Percentiles rank a stretch among this genome's conserved stretches.
Conservation (phyloP, 1,139 yeast genomes). For the Yamadazyma diddensiae region DNA sequence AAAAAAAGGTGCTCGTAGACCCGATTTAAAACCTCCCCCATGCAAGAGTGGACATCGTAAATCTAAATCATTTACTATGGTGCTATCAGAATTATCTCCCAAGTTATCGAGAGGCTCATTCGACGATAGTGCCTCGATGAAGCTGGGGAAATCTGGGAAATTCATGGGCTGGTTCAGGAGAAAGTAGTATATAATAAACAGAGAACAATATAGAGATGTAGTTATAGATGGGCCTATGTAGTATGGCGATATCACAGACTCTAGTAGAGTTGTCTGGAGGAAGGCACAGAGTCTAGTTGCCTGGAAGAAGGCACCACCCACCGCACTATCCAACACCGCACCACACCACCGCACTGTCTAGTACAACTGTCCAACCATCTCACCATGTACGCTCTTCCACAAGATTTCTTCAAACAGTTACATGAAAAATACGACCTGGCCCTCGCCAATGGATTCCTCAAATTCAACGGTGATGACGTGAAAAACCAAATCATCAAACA, state of each 20-base stretch:
- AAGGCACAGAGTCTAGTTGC: too few relatives aligned
- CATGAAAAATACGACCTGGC: constrained; percentile 29
- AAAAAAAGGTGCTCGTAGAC: not conserved
- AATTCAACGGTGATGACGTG: constrained; percentile 32
- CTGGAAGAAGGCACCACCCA: too few relatives aligned
- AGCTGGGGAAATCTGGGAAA: constrained; percentile 10
- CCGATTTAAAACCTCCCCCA: constrained; percentile 1
- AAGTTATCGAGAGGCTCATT: constrained; percentile 8
- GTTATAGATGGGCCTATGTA: too few relatives aligned
- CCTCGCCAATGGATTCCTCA: constrained; percentile 19
- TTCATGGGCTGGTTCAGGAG: constrained; percentile 17
- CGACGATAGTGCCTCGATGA: constrained; percentile 9
- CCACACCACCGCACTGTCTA: too few relatives aligned
- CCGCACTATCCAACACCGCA: too few relatives aligned
- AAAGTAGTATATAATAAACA: too few relatives aligned
- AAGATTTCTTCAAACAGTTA: constrained; percentile 23
- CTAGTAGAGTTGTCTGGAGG: too few relatives aligned
- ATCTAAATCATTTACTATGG: constrained; percentile 13
- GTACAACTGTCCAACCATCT: too few relatives aligned
- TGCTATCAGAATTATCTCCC: constrained; percentile 11
- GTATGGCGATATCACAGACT: too few relatives aligned
- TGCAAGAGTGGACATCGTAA: constrained; percentile 8
- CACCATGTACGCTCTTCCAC: constrained; percentile 24
- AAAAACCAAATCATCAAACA: constrained; percentile 19
- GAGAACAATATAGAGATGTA: too few relatives aligned